phyloP scores from a whole-genome alignment of 371 early-diverging fungal genomes.

The Mortierella sp. region DNA sequence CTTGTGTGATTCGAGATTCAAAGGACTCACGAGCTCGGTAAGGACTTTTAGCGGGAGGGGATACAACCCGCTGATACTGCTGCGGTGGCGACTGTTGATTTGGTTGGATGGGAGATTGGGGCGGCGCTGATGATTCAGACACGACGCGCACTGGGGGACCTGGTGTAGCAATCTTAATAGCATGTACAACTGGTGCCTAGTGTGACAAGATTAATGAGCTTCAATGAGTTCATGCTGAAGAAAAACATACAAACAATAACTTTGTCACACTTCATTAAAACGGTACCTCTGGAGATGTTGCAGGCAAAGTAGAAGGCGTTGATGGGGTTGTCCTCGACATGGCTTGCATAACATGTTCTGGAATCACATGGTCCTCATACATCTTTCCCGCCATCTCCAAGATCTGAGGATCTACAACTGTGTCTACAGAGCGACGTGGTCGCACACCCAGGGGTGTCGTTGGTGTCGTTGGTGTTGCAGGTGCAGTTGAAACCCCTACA shows the following conservation, averaged over 20 bases:
- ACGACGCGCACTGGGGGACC: too few relatives aligned
- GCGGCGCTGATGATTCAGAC: too few relatives aligned
- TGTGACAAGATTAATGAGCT: too few relatives aligned
- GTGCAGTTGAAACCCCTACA: background rate
- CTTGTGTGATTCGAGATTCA: slow-evolving; percentile 16
- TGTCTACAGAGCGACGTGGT: slow-evolving; percentile 42
- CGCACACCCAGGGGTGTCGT: slow-evolving; percentile 47
- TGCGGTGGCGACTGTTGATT: background rate
- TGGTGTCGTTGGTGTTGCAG: slow-evolving; percentile 35
- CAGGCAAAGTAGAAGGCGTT: background rate
- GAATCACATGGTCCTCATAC: slow-evolving; percentile 36
- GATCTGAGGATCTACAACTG: slow-evolving; percentile 30
- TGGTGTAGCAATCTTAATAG: background rate
- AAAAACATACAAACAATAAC: too few relatives aligned
- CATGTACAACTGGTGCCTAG: too few relatives aligned
- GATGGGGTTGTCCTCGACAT: background rate
- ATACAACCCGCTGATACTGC: background rate
- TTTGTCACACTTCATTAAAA: too few relatives aligned
- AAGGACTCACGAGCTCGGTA: slow-evolving; percentile 32
- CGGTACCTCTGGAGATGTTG: background rate
- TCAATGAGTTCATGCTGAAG: too few relatives aligned
- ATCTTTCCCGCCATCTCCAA: slow-evolving; percentile 40
- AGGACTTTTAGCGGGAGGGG: slow-evolving; percentile 26
- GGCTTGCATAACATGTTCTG: slow-evolving; percentile 7
- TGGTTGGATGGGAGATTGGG: background rate